Conservation (phyloP, 257 asterid species). For the Fraxinus pennsylvanica region DNA sequence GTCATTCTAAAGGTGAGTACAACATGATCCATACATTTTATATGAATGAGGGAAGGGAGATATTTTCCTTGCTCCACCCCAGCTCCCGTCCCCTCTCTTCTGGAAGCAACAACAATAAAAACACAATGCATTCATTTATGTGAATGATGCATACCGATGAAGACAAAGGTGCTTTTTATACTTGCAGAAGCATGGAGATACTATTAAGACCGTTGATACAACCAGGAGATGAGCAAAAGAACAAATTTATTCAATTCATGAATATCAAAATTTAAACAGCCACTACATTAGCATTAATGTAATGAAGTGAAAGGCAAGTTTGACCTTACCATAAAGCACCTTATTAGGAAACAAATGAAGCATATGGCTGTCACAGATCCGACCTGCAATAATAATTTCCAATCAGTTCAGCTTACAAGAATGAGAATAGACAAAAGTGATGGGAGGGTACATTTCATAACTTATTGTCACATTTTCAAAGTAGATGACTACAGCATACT, state of each 20-base stretch:
- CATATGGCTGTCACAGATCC: constrained; percentile 96
- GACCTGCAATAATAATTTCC: constrained; percentile 49
- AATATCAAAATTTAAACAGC: background rate
- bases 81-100: background rate
- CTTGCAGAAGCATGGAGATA: background rate
- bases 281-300: background rate
- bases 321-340: constrained; percentile 82
- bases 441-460: background rate
- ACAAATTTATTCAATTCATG: background rate
- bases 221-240: background rate
- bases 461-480: background rate
- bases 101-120: background rate
- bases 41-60: background rate
- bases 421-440: background rate
- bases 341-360: constrained; percentile 79
- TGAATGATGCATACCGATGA: background rate
- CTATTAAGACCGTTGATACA: background rate
- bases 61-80: background rate
- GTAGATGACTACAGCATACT: background rate
- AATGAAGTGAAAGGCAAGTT: constrained; percentile 21
- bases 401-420: constrained; percentile 22
- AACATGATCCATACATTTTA: background rate
- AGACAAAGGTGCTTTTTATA: background rate
- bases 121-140: background rate
- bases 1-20: background rate